Base-by-base conservation (phyloP, 2,329 filamentous ascomycete species). In the Dissoconium aciculare region DNA sequence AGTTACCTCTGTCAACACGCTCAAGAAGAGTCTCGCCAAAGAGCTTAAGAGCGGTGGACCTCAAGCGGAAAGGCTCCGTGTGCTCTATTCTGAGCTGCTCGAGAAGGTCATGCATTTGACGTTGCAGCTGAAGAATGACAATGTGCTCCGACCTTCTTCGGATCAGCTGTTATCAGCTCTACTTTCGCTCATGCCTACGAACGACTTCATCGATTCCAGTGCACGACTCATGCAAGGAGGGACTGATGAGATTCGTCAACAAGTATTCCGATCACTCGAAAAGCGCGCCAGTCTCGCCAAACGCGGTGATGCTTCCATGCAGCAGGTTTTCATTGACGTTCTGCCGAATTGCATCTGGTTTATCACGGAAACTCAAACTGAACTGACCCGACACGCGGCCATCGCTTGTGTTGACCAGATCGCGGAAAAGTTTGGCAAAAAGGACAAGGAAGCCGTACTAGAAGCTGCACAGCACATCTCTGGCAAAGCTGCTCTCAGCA, bases 381-480 rank as follows among this genome's bases (percentile, higher is more conserved):
- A 78, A 31, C 66, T 73, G 15, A 77, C 89, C 53, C 84, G 87
- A 57, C 77, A 84, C 46, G 83, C 81, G 8, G 81, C 85, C 1
- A 75, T 98, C 38, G 74, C 75, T 19, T 95, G 87, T 45, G 77
- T 95, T 26, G 85, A 94, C 57, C 81, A 82, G 54, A 91, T 98
- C 39, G 72, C 81, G 2, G 85, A 94, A 57, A 87, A 87, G 53
- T 95, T 93, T 52, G 91, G 89, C 43, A 91, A 89, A 63, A 91
- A 85, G 53, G 81, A 93, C 47, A 66, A 78, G 2, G 72, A 78
- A 42, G 75, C 74, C 26, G 78, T 93, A 26, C 66, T 78, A 15
- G 69, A 70, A 4, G 78, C 84, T 4, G 82, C 84, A 4, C 64
- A 74, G 36, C 78, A 77, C 2, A 78, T 98, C 45, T 74, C 80